Percentiles rank a stretch among this genome's conserved stretches.
Conservation (phyloP, 2,329 filamentous ascomycete genomes). For the Seiridium unicorne region DNA sequence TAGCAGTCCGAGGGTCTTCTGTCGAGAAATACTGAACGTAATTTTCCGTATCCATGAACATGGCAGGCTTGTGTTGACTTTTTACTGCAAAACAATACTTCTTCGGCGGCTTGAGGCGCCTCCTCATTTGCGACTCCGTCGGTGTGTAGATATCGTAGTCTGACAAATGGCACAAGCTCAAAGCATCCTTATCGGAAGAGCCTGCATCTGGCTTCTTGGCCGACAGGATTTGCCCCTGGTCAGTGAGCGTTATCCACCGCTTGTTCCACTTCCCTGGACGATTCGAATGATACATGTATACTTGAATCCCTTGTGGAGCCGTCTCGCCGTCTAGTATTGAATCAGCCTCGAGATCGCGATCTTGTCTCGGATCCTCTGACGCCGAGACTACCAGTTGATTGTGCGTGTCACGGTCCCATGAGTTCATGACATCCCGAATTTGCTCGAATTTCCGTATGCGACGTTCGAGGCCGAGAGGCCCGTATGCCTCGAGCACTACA, state of each 20-base stretch:
- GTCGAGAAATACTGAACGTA: slow-evolving; percentile 92
- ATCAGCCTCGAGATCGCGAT: slow-evolving; percentile 62
- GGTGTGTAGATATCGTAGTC: slow-evolving; percentile 91
- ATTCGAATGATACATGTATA: slow-evolving; percentile 78
- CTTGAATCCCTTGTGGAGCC: slow-evolving; percentile 63
- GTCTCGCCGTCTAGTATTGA: slow-evolving; percentile 58
- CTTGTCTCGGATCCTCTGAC: slow-evolving; percentile 51
- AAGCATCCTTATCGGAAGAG: slow-evolving; percentile 61
- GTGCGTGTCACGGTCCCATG: slow-evolving; percentile 81
- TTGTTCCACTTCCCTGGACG: slow-evolving; percentile 87
- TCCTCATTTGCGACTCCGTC: slow-evolving; percentile 64
- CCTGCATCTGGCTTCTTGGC: slow-evolving; percentile 69
- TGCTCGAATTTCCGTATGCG: slow-evolving; percentile 83
- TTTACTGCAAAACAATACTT: slow-evolving; percentile 85
- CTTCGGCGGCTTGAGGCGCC: slow-evolving; percentile 79
- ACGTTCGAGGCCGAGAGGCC: slow-evolving; percentile 74
- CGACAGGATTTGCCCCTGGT: slow-evolving; percentile 69
- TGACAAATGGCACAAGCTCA: slow-evolving; percentile 77
- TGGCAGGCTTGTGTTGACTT: slow-evolving; percentile 82
- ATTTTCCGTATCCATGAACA: slow-evolving; percentile 79
- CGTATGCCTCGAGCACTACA: slow-evolving; percentile 76
- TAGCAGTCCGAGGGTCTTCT: slow-evolving; percentile 66
- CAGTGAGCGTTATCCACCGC: slow-evolving; percentile 71
- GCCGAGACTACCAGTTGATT: slow-evolving; percentile 71
- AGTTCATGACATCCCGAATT: slow-evolving; percentile 85